Evolutionary conservation across 108 stramenopile genomes (phyloP).

Genomic region (Cyclotella baltica): DNA sequence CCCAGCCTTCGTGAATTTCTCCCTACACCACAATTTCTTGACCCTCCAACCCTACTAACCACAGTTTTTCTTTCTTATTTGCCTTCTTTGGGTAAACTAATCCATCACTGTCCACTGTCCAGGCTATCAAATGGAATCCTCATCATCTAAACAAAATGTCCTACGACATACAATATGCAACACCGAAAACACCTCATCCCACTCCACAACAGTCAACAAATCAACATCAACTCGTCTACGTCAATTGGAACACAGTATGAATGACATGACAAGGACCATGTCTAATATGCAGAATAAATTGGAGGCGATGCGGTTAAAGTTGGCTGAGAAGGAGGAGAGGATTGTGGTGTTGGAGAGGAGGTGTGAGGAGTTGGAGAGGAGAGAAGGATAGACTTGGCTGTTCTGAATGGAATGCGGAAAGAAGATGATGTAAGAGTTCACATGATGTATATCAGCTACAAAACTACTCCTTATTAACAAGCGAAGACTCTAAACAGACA

Average conservation of each 20-base stretch:
- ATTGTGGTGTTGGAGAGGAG: neutral
- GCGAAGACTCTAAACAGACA: too few species aligned
- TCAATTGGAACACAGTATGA: neutral
- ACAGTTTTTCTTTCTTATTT: too few species aligned
- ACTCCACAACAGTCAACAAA: neutral
- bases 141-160: neutral
- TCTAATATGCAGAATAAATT: conserved; percentile 6
- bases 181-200: neutral
- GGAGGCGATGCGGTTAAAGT: neutral
- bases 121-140: neutral
- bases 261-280: neutral
- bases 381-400: too few species aligned
- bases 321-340: neutral
- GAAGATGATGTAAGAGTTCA: too few species aligned
- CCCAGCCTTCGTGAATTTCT: too few species aligned
- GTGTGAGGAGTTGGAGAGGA: neutral
- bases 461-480: too few species aligned
- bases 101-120: neutral
- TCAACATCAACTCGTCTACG: neutral
- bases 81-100: neutral
- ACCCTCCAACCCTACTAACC: too few species aligned
- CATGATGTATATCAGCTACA: too few species aligned
- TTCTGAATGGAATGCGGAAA: too few species aligned
- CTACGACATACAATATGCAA: neutral
- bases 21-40: too few species aligned